These are phyloP conservation scores for Ulota crispa DNA, from an alignment of 225 moss, liverwort and hornwort genomes.

Conservation along the genomic window DNA sequence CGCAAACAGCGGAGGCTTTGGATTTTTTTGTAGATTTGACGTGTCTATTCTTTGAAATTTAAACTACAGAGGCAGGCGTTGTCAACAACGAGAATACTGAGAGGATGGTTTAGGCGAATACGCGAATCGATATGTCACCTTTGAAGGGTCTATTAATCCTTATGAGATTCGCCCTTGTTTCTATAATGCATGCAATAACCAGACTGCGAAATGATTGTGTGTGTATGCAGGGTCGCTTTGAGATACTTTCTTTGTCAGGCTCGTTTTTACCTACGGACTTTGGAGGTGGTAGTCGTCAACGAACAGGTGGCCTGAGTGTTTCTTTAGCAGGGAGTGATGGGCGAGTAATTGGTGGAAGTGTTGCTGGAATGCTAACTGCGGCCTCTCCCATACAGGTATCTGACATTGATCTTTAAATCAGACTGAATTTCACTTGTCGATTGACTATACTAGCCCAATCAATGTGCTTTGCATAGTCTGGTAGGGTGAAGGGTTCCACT, in stretches of 20 bases:
- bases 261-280: slow-evolving; percentile 77
- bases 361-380: slow-evolving; percentile 89
- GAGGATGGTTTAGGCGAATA: background rate
- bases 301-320: slow-evolving; percentile 92
- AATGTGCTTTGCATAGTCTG: background rate
- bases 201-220: slow-evolving; percentile 17
- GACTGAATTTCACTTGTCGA: background rate
- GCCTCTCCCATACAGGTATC: slow-evolving; percentile 96
- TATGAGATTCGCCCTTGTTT: background rate
- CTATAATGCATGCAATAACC: background rate
- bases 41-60: background rate
- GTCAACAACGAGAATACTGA: background rate
- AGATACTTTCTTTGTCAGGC: slow-evolving; percentile 93
- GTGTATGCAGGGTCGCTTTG: slow-evolving; percentile 81
- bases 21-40: background rate
- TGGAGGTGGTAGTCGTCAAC: slow-evolving; percentile 76
- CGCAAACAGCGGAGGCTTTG: background rate
- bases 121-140: background rate
- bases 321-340: slow-evolving; percentile 92
- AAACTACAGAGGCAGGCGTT: background rate
- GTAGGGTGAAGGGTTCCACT: background rate
- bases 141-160: background rate
- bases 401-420: slow-evolving; percentile 5
- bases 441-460: background rate
- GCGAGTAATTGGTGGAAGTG: slow-evolving; percentile 93